Base-by-base conservation (phyloP, 306 rosid genomes). In the Quercus suber region DNA sequence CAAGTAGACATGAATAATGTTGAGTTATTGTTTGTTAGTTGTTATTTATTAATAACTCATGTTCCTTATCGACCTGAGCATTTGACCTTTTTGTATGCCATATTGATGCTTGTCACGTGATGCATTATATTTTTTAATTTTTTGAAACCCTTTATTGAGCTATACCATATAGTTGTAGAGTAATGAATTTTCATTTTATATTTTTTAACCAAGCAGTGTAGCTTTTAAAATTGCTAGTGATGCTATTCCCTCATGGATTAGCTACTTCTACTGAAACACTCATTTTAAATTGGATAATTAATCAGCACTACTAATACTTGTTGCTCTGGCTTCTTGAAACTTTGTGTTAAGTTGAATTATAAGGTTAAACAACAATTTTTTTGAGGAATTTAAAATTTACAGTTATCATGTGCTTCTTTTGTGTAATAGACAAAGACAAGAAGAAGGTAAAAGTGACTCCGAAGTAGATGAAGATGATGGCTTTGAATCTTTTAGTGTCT, bases 341-440 rank as follows among this genome's bases (percentile, higher is more conserved):
- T 7, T 64, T 28, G 41, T 4, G 3, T 64, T 30, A 6, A 28
- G 12, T 3, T 4, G 13, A 64, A 64, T 28, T 64, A 8, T 15
- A 28, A 64, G 3, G 21, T 6, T 64, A 28, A 64, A 17, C 8
- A 30, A 6, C 4, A 41, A 2, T 28, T 19, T 64, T 17, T 64
- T 64, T 17, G 20, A 18, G 70, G 12, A 64, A 2, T 13, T 75
- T 4, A 52, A 76, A 52, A 13, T 75, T 83, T 72, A 68, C 27
- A 74, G 76, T 60, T 74, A 61, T 79, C 56, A 25, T 28, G 30
- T 57, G 73, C 55, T 80, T 65, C 45, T 78, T 61, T 60, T 69
- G 8, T 80, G 73, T 61, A 23, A 23, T 83, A 94, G 96, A 86
- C 89, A 87, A 86, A 87, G 80, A 70, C 88, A 80, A 74, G 88